phyloP scores from a whole-genome alignment of 2,329 filamentous ascomycete genomes.

The Apiospora phragmitis region DNA sequence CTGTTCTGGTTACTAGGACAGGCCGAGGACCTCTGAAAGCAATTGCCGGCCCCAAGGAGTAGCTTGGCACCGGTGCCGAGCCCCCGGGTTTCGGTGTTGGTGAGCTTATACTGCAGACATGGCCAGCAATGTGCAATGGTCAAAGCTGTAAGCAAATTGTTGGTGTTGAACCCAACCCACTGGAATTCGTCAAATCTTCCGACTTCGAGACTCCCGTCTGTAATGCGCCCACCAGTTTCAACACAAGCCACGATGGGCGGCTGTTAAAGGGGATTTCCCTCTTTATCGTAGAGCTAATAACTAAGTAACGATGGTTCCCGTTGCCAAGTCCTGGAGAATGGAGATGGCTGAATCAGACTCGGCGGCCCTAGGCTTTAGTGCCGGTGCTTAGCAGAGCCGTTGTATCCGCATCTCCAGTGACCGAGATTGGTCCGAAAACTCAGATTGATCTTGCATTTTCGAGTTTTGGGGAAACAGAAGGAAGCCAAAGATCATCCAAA shows the following conservation, averaged over 20 bases:
- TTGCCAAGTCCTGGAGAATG: background rate
- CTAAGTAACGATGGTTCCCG: too few species aligned
- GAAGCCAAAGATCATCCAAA: background rate
- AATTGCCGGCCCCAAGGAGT: too few species aligned
- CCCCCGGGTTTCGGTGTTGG: too few species aligned
- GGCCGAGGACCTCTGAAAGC: too few species aligned
- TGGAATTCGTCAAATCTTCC: too few species aligned
- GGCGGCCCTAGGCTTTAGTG: background rate
- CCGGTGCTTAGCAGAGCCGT: background rate
- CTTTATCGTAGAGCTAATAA: too few species aligned
- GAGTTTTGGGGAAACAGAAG: background rate
- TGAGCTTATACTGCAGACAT: too few species aligned
- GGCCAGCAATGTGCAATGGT: too few species aligned
- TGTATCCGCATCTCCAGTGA: background rate
- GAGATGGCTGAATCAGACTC: background rate
- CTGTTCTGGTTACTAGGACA: too few species aligned
- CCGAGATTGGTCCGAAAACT: background rate
- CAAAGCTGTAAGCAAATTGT: too few species aligned
- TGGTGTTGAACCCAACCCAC: too few species aligned
- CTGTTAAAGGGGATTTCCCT: background rate
- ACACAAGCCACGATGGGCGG: background rate
- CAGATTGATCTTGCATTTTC: background rate
- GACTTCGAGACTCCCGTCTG: slow-evolving; percentile 11
- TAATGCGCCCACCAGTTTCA: slow-evolving; percentile 18
- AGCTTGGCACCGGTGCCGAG: too few species aligned